Evolutionary conservation across 129 eudicot species (phyloP).

Genomic region (Cynara cardunculus): DNA sequence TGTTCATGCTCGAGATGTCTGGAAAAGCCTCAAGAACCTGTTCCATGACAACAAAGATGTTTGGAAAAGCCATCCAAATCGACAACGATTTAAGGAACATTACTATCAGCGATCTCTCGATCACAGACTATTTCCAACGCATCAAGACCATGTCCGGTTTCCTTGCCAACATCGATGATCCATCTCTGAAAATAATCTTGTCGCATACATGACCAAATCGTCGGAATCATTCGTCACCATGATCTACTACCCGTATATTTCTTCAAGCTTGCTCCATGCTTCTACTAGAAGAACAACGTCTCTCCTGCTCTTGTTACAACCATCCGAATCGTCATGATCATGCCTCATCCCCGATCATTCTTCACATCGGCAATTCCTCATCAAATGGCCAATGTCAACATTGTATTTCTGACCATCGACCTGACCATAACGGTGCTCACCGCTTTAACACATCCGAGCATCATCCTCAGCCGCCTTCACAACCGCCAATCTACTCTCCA

Average conservation of each 20-base stretch:
- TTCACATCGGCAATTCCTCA: neutral
- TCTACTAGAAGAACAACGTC: neutral
- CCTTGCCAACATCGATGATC: neutral
- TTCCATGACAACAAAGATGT: no score
- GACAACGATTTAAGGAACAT: neutral
- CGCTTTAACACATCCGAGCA: neutral
- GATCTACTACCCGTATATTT: neutral
- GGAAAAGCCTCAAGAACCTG: neutral
- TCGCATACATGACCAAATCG: neutral
- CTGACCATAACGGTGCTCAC: neutral
- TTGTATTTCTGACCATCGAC: neutral
- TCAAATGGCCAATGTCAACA: neutral
- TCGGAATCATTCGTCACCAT: neutral
- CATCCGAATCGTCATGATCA: neutral
- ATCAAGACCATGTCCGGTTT: neutral
- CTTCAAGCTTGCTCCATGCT: neutral
- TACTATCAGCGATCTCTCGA: neutral
- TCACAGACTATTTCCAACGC: neutral
- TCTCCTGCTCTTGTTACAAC: neutral
- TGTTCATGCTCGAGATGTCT: neutral
- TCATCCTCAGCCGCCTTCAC: neutral
- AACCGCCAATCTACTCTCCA: neutral
- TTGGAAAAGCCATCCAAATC: neutral
- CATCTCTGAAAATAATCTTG: neutral
- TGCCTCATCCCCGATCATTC: neutral